Evolutionary conservation across 345 rosid genomes (phyloP), one percentile per base, ranked within the genome.

Genomic region (Turnera subulata): DNA sequence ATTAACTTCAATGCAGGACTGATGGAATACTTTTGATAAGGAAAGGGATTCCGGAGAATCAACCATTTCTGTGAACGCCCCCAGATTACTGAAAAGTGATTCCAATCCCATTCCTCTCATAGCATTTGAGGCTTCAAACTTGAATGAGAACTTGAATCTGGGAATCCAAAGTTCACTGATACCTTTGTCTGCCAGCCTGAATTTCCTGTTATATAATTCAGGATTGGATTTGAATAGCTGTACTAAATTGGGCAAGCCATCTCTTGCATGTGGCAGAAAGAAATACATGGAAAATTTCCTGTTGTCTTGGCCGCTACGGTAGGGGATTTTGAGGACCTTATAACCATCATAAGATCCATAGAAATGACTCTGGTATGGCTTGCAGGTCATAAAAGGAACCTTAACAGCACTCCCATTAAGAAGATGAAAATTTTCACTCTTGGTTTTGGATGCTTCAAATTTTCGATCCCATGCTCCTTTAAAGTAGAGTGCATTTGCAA

Each of bases 1-100:
- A 39, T 66, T 62, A 18, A 72, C 73, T 59, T 78, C 78, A 26
- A 77, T 64, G 37, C 11, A 74, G 2, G 74, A 50, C 49, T 73
- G 70, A 19, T 57, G 74, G 35, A 53, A 64, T 33, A 78, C 43
- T 29, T 48, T 35, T 10, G 51, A 46, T 4, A 70, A 54, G 58
- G 21, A 12, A 22, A 8, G 0, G 1, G 0, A 13, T 14, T 25
- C 6, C 46, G 52, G 38, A 16, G 53, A 44, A 42, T 66, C 57
- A 16, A 66, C 64, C 70, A 66, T 67, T 55, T 55, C 64, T 5
- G 55, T 42, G 11, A 65, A 32, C 45, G 54, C 66, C 9, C 54
- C 75, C 6, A 29, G 4, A 8, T 19, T 37, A 16, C 35, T 4
- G 40, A 75, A 70, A 49, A 63, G 63, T 14, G 45, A 38, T 6